Evolutionary conservation across 345 rosid species (phyloP), one percentile per base, ranked within the genome.

Genomic region (Streptanthus diversifolius): DNA sequence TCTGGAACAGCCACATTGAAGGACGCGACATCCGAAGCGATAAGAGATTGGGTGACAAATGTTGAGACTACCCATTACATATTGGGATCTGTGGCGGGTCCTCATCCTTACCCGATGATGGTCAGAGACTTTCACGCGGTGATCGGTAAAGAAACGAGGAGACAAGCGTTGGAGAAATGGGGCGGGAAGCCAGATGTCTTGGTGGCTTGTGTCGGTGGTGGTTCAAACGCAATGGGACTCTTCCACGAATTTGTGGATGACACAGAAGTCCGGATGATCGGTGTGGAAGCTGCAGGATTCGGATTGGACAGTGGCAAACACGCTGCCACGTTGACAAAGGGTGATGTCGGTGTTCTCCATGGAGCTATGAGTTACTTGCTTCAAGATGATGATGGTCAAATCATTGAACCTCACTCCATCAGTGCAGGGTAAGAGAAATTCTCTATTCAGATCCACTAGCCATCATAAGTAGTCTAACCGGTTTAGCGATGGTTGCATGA

Each of bases 91-190:
- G 98, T 90, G 32, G 99, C 93, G 0, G 98, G 99, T 68, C 99
- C 98, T 54, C 98, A 95, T 80, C 99, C 99, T 37, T 95, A 86
- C 73, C 98, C 97, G 0, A 88, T 88, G 92, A 90, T 95, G 98
- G 98, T 90, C 1, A 81, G 99, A 73, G 97, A 95, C 65, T 95
- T 92, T 67, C 99, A 95, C 63, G 91, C 87, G 5, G 88, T 95
- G 77, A 95, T 95, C 0, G 99, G 99, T 33, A 83, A 80, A 70
- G 97, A 92, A 82, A 95, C 97, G 9, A 87, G 92, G 77, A 85
- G 60, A 70, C 96, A 95, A 66, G 97, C 99, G 1, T 40, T 83
- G 76, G 92, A 91, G 65, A 95, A 90, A 81, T 95, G 97, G 98
- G 99, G 98, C 7, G 90, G 98, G 58, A 91, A 88, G 80, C 97